Base-by-base conservation (phyloP, 2,329 filamentous ascomycete genomes). In the Zasmidium cellare region DNA sequence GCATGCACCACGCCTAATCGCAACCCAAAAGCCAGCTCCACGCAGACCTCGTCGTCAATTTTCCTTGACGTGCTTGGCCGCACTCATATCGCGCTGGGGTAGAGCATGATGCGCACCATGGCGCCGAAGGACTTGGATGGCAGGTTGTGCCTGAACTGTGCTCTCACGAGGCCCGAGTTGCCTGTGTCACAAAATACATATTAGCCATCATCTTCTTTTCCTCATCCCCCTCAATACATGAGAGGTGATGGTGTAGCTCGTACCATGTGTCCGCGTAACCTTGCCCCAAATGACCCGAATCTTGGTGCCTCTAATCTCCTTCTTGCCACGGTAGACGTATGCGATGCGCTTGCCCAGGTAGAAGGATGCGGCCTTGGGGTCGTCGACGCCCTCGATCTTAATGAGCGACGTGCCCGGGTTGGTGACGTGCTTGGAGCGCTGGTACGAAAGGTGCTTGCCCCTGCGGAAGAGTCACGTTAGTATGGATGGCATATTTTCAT, bases 211-310 rank as follows among this genome's bases (percentile, higher is more conserved):
- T 52, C 11, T 14, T 52, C 51, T 18, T 24, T 38, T 20, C 35
- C 28, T 20, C 16, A 31, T 19, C 18, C 18, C 6, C 22, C 45
- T 22, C 28, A 31, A 18, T 54, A n/a, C 24, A 46, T 47, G n/a
- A n/a, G n/a, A n/a, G n/a, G 19, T 25, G 24, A 46, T 45, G 51
- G 22, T n/a, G 12, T 35, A 54, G 48, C 45, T 63, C 74, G 73
- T 90, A 93, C 90, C 93, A 83, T 97, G 93, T 78, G 92, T 88
- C 77, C 92, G 85, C 78, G 91, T 96, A 78, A 97, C 89, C 86
- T 96, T 97, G 84, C 93, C 93, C 92, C 92, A 97, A 84, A 97
- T 97, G 73, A 97, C 79, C 77, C 93, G 88, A 83, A 97, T 96
- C 89, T 97, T 97, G 79, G 92, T 93, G 78, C 94, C 94, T 75